Evolutionary conservation across 306 rosid genomes (phyloP).

Genomic region (Sechiopsis laciniata): DNA sequence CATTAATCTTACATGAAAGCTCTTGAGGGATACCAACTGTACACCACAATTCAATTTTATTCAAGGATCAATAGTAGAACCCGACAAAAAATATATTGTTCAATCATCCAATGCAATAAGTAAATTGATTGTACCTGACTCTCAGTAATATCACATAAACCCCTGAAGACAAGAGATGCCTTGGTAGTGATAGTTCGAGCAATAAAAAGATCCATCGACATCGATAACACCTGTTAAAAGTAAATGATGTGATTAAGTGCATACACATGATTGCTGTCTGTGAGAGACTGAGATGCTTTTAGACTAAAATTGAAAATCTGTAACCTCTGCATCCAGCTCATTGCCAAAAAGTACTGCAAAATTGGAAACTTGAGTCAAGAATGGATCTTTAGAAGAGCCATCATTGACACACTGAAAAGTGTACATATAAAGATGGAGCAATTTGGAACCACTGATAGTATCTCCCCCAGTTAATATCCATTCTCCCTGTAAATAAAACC

Average conservation of each 20-base stretch:
- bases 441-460: slow-evolving; percentile 46
- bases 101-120: not conserved
- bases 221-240: slow-evolving; percentile 86
- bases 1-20: slow-evolving; percentile 96
- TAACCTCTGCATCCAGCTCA: slow-evolving; percentile 99
- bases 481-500: slow-evolving; percentile 65
- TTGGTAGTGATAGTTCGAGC: slow-evolving; percentile 96
- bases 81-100: not conserved
- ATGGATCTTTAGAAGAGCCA: slow-evolving; percentile 84
- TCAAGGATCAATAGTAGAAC: slow-evolving; percentile 29
- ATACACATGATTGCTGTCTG: not conserved
- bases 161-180: slow-evolving; percentile 91
- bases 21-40: slow-evolving; percentile 90
- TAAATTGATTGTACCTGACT: slow-evolving; percentile 55
- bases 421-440: slow-evolving; percentile 66
- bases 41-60: slow-evolving; percentile 25
- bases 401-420: slow-evolving; percentile 53
- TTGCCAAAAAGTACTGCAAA: slow-evolving; percentile 87
- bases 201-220: slow-evolving; percentile 99
- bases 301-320: slow-evolving; percentile 24
- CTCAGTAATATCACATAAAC: slow-evolving; percentile 61
- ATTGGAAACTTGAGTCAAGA: slow-evolving; percentile 88
- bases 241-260: slow-evolving; percentile 22
- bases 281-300: slow-evolving; percentile 12
- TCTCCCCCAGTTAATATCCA: slow-evolving; percentile 89